phyloP scores from a whole-genome alignment of 352 stramenopile species.

The Phytophthora uliginosa region DNA sequence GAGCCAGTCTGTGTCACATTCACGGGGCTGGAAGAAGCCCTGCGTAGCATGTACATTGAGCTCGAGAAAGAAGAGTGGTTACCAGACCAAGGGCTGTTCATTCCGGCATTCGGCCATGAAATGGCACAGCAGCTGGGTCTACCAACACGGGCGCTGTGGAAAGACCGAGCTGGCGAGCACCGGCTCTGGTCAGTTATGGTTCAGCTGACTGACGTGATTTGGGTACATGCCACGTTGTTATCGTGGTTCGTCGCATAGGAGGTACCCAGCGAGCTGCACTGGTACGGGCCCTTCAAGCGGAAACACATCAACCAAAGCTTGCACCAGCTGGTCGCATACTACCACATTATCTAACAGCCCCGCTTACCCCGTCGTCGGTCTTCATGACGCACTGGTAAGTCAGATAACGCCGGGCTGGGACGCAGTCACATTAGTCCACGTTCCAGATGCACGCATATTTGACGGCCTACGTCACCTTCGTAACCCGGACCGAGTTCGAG shows the following conservation, averaged over 20 bases:
- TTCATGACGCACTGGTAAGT: background rate
- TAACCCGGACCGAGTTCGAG: background rate
- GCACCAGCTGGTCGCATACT: background rate
- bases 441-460: background rate
- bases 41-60: background rate
- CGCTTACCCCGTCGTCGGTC: background rate
- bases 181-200: background rate
- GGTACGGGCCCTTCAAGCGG: background rate
- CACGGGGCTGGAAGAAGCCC: background rate
- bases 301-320: background rate
- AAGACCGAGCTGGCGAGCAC: background rate
- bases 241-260: background rate
- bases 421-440: background rate
- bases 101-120: background rate
- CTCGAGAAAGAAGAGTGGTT: background rate
- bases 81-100: background rate
- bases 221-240: background rate
- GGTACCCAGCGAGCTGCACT: background rate
- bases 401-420: background rate
- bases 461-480: background rate
- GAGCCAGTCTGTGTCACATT: background rate
- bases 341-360: background rate
- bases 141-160: background rate
- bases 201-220: background rate
- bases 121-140: background rate